Evolutionary conservation across 441 rosid genomes (phyloP).

Genomic region (Erodium trifolium): DNA sequence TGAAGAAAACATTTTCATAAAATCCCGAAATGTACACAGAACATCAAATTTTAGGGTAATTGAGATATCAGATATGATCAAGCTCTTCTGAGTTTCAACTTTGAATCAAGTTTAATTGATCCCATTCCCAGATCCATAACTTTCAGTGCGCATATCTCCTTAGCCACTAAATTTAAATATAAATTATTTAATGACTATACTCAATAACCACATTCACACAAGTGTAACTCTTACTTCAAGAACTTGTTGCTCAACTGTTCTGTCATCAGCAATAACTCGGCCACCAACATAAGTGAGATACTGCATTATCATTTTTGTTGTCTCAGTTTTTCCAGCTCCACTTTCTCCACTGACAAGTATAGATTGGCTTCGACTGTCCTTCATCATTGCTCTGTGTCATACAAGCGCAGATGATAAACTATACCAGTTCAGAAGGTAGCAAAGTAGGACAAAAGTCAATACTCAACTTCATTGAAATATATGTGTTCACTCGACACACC

Average conservation of each 20-base stretch:
- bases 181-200: not conserved
- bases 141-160: not conserved
- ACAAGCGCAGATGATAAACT: constrained; percentile 13
- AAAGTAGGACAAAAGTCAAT: constrained; percentile 40
- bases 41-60: not conserved
- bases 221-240: constrained; percentile 46
- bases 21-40: not conserved
- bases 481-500: constrained; percentile 24
- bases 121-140: not conserved
- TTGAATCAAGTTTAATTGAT: not conserved
- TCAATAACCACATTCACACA: not conserved
- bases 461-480: not conserved
- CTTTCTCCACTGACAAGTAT: constrained; percentile 92
- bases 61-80: not conserved
- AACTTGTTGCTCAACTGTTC: constrained; percentile 75
- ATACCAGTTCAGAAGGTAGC: constrained; percentile 5
- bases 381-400: constrained; percentile 52
- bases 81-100: not conserved
- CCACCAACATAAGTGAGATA: constrained; percentile 77
- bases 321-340: constrained; percentile 99
- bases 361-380: constrained; percentile 57
- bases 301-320: constrained; percentile 81
- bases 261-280: constrained; percentile 36
- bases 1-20: constrained; percentile 8
- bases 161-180: not conserved